Percentiles rank a stretch among this genome's conserved stretches.
Evolutionary conservation across 768 basidiomycete genomes (phyloP).

Genomic region (Podaxis sp.): DNA sequence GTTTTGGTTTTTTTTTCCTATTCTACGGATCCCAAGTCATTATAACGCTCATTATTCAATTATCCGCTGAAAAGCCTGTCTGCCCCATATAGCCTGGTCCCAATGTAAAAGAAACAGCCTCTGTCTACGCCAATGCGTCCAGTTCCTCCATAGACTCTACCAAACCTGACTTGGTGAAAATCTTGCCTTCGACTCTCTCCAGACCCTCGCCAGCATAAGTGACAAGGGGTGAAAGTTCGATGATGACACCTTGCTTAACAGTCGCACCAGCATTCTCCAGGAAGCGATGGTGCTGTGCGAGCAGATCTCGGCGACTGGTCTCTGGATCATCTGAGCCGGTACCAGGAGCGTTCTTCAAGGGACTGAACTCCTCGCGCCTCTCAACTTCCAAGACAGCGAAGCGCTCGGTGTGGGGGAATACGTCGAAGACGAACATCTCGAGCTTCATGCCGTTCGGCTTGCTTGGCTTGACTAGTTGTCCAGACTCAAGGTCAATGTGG

Average conservation of each 20-base stretch:
- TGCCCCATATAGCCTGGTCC: background rate
- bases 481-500: slow-evolving; percentile 66
- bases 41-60: background rate
- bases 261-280: slow-evolving; percentile 73
- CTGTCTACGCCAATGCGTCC: slow-evolving; percentile 55
- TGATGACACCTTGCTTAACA: slow-evolving; percentile 70
- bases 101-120: background rate
- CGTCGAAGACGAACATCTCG: slow-evolving; percentile 98
- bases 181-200: slow-evolving; percentile 71
- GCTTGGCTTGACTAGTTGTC: slow-evolving; percentile 68
- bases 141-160: slow-evolving; percentile 66
- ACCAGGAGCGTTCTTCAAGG: slow-evolving; percentile 95
- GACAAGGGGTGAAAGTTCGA: slow-evolving; percentile 87
- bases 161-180: slow-evolving; percentile 69
- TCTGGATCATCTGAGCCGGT: slow-evolving; percentile 86
- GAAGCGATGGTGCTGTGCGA: slow-evolving; percentile 85
- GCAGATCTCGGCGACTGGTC: slow-evolving; percentile 85
- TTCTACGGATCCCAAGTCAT: slow-evolving; percentile 1
- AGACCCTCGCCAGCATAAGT: slow-evolving; percentile 93
- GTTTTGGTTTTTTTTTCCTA: background rate
- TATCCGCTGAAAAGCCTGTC: slow-evolving; percentile 3
- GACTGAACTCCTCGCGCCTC: slow-evolving; percentile 89
- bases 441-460: slow-evolving; percentile 99
- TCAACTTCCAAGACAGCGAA: slow-evolving; percentile 89
- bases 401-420: slow-evolving; percentile 84